Evolutionary conservation across 1,284 basidiomycete species (phyloP).

Genomic region (Pisolithus thermaeus): DNA sequence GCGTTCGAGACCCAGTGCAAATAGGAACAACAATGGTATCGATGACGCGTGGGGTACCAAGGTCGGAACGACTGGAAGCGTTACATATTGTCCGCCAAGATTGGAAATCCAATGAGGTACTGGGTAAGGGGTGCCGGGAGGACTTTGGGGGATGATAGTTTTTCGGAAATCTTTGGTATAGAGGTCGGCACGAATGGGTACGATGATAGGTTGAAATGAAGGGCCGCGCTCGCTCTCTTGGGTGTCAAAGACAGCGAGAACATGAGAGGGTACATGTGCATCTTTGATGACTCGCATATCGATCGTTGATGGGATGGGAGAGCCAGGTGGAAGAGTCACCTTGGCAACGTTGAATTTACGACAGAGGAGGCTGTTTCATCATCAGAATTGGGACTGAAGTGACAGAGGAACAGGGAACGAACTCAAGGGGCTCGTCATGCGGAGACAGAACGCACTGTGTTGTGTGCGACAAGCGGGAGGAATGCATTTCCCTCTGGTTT

Average conservation of each 20-base stretch:
- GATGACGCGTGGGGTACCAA: conserved; percentile 29
- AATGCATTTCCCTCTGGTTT: conserved; percentile 14
- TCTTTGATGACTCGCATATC: conserved; percentile 37
- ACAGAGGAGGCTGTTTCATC: conserved; percentile 36
- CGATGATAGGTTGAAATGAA: conserved; percentile 34
- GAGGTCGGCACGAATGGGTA: conserved; percentile 41
- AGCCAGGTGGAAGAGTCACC: conserved; percentile 20
- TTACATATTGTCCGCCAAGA: conserved; percentile 15
- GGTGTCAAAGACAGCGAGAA: conserved; percentile 38
- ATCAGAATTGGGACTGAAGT: conserved; percentile 6
- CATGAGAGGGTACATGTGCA: conserved; percentile 42
- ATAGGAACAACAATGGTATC: conserved; percentile 27
- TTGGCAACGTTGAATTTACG: conserved; percentile 42
- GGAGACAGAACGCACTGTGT: conserved; percentile 12
- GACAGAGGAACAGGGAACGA: conserved; percentile 10
- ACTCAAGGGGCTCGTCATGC: conserved; percentile 39
- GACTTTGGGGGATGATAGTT: conserved; percentile 30
- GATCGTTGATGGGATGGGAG: conserved; percentile 33
- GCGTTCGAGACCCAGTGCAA: conserved; percentile 27
- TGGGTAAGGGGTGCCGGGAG: conserved; percentile 29
- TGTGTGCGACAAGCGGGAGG: conserved; percentile 22
- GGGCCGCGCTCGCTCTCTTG: conserved; percentile 27
- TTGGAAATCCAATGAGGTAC: conserved; percentile 21
- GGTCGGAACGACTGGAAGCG: conserved; percentile 28
- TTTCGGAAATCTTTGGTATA: conserved; percentile 38